Percentiles rank a stretch among this genome's conserved stretches.
These are phyloP conservation scores for Plasmodium malariae DNA, from an alignment of 169 alveolate species.

Conservation along the genomic window DNA sequence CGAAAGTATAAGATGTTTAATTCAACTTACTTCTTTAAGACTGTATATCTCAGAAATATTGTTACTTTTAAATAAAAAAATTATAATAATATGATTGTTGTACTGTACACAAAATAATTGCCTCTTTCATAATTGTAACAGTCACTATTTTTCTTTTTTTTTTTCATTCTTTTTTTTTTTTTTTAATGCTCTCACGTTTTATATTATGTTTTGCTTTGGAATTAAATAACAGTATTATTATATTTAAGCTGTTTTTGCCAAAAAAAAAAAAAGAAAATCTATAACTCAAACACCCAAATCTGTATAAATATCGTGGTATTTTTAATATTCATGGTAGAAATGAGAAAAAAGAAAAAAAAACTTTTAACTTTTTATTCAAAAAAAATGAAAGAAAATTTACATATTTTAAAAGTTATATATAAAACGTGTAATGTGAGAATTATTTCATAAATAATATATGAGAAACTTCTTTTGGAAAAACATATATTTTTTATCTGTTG, in stretches of 20 bases:
- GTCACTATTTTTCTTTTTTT: not conserved
- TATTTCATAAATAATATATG: too few species aligned
- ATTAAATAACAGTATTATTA: not conserved
- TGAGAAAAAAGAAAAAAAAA: too few species aligned
- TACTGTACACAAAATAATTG: not conserved
- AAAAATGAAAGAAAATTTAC: not conserved
- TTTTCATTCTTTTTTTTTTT: not conserved
- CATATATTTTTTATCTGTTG: not conserved
- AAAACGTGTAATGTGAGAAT: not conserved
- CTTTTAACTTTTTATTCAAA: not conserved
- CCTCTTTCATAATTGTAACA: not conserved
- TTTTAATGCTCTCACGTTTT: not conserved
- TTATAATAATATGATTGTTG: not conserved
- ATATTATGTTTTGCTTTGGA: not conserved
- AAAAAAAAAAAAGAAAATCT: too few species aligned
- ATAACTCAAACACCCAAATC: too few species aligned
- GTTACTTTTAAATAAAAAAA: not conserved
- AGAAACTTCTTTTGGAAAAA: not conserved
- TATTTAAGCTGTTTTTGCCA: too few species aligned
- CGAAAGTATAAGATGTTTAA: too few species aligned
- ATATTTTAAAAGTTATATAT: not conserved
- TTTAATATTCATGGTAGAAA: too few species aligned
- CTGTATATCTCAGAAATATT: not conserved
- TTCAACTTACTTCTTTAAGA: too few species aligned
- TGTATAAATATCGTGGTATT: too few species aligned